Percentiles rank a stretch among this genome's conserved stretches.
Evolutionary conservation across 305 asterid genomes (phyloP).

Genomic region (Fraxinus albicans): DNA sequence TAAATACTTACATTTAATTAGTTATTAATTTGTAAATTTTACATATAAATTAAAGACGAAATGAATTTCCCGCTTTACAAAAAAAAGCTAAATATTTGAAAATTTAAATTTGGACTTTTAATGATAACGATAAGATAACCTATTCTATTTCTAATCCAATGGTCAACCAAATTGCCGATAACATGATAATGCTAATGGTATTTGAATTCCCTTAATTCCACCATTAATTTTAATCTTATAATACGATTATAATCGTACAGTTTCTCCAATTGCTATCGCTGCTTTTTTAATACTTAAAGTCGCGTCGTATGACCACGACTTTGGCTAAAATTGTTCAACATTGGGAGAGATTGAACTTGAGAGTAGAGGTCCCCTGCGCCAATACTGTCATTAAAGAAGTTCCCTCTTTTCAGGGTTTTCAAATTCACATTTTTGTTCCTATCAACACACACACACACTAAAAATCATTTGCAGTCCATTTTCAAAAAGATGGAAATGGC

Average conservation of each 20-base stretch:
- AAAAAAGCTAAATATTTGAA: background rate
- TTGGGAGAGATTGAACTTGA: constrained; percentile 18
- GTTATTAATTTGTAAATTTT: background rate
- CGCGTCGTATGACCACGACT: background rate
- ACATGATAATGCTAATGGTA: background rate
- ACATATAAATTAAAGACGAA: too few species aligned
- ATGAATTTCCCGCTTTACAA: background rate
- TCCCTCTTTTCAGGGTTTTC: constrained; percentile 48
- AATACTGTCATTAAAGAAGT: constrained; percentile 20
- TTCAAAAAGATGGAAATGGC: constrained; percentile 38
- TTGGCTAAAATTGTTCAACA: constrained; percentile 19
- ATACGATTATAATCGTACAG: background rate
- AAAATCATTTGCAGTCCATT: background rate
- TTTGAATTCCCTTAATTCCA: background rate
- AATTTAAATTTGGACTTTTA: background rate
- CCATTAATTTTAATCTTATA: too few species aligned
- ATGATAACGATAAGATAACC: background rate
- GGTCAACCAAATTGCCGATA: background rate
- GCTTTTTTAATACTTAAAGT: background rate
- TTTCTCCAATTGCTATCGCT: background rate
- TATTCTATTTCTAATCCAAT: background rate
- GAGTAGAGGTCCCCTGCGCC: constrained; percentile 15
- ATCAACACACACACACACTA: background rate
- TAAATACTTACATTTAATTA: too few species aligned
- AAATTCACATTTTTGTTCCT: constrained; percentile 27